Percentiles rank a stretch among this genome's conserved stretches.
These are phyloP conservation scores for Pythium diclinum DNA, from an alignment of 352 stramenopile genomes.

Conservation along the genomic window DNA sequence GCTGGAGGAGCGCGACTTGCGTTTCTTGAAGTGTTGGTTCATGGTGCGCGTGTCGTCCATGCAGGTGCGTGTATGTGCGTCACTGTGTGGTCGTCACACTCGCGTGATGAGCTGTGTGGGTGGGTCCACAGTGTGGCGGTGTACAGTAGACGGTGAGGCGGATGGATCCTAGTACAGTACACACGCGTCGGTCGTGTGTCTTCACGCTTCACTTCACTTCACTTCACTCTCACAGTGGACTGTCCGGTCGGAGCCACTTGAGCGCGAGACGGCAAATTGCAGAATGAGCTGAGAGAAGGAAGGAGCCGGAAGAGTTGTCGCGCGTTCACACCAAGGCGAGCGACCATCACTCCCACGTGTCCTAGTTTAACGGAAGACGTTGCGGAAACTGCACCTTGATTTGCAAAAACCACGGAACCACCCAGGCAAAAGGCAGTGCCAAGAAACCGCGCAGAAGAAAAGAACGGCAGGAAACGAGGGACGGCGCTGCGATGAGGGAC, in stretches of 20 bases:
- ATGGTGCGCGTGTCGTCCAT: conserved; percentile 28
- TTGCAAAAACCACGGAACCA: conserved; percentile 14
- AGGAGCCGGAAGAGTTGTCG: conserved; percentile 28
- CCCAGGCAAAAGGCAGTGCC: not conserved
- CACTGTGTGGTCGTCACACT: not conserved
- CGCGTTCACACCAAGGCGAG: conserved; percentile 6
- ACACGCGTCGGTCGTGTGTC: conserved; percentile 3
- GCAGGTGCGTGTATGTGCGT: not conserved
- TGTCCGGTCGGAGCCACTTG: conserved; percentile 14
- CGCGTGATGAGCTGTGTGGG: not conserved
- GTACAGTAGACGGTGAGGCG: not conserved
- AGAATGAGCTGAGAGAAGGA: conserved; percentile 27
- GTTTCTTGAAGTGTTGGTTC: conserved; percentile 68
- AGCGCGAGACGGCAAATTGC: conserved; percentile 31
- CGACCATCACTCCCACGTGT: conserved; percentile 22
- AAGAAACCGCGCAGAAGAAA: conserved; percentile 20
- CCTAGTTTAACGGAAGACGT: conserved; percentile 9
- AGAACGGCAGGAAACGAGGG: conserved; percentile 12
- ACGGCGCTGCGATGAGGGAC: conserved; percentile 15
- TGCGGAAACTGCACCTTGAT: not conserved
- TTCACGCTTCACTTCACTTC: not conserved
- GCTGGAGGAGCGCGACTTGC: conserved; percentile 48
- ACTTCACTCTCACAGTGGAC: not conserved
- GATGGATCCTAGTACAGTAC: not conserved
- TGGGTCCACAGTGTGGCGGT: not conserved